Evolutionary conservation across 305 asterid species (phyloP).

Genomic region (Ilex paraguariensis): DNA sequence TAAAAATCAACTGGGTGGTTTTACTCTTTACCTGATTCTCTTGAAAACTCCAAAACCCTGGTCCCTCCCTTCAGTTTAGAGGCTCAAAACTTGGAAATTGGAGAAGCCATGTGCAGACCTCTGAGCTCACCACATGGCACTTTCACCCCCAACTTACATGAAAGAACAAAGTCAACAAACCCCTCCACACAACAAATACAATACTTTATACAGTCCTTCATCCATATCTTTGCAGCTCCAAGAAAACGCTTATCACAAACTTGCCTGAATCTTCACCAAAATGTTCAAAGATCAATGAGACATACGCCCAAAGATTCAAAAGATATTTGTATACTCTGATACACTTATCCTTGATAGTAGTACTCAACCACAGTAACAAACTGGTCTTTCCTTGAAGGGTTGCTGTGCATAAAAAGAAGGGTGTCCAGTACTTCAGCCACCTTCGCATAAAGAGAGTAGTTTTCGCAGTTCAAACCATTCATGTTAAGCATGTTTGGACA

Average conservation of each 20-base stretch:
- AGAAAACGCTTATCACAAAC: conserved; percentile 6
- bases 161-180: neutral
- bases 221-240: conserved; percentile 4
- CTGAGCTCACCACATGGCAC: conserved; percentile 40
- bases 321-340: too few species aligned
- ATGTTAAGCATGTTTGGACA: too few species aligned
- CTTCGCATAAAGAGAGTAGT: too few species aligned
- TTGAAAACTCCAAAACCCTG: conserved; percentile 33
- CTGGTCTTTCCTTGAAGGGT: too few species aligned
- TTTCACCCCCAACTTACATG: conserved; percentile 7
- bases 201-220: too few species aligned
- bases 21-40: conserved; percentile 58
- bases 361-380: too few species aligned
- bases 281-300: too few species aligned
- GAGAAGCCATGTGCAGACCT: conserved; percentile 40
- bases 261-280: conserved; percentile 2
- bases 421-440: too few species aligned
- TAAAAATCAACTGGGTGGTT: conserved; percentile 44
- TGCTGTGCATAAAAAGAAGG: too few species aligned
- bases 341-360: too few species aligned
- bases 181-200: neutral
- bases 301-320: too few species aligned
- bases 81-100: conserved; percentile 22
- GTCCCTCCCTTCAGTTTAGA: conserved; percentile 13
- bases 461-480: too few species aligned